Base-by-base conservation (phyloP, 2,329 filamentous ascomycete species). In the Monilinia fructicola region DNA sequence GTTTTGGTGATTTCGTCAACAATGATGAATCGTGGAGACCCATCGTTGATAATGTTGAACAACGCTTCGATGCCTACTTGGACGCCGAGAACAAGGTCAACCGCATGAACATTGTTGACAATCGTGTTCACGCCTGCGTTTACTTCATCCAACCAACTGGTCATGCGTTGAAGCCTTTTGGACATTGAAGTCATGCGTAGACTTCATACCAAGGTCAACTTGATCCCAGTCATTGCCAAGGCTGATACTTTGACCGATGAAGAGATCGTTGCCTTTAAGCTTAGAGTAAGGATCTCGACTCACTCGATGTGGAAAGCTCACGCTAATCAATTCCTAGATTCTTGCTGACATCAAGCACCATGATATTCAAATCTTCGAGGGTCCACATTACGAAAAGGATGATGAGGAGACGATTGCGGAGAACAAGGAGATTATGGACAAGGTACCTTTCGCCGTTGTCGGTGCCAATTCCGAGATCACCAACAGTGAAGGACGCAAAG, bases 81-180 rank as follows among this genome's bases (percentile, higher is more conserved):
- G 95, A 99, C 81, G 94, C 95, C 55, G 95, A 99, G 87, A 99
- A 99, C 88, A 99, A 98, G 87, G 93, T 99, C 79, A 99, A 99
- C 85, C 92, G 95, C 76, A 97, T 97, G 89, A 99, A 99, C 86
- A 98, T 98, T 79, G 90, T 99, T 70, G 95, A 99, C 83, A 99
- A 98, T 86, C 91, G 95, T 75, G 96, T 99, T 71, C 95, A 99
- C 77, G 95, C 95, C 66, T 98, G 96, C 76, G 95, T 99, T 70
- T 99, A 97, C 87, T 99, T 99, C 84, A 97, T 99, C 76, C 94
- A 99, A 83, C 95, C 95, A 73, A 99, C 95, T 42, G 95, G 95
- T 69, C 95, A 99, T 85, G 96, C 95, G 44, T 84, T 99, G 77
- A 99, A 99, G 89, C 95, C 95, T 71, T 71, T 85, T 99, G 72